A percentile compares a stretch with the other conserved stretches of the same genome.
phyloP scores from a whole-genome alignment of 768 basidiomycete genomes.

The Lentinus tigrinus region DNA sequence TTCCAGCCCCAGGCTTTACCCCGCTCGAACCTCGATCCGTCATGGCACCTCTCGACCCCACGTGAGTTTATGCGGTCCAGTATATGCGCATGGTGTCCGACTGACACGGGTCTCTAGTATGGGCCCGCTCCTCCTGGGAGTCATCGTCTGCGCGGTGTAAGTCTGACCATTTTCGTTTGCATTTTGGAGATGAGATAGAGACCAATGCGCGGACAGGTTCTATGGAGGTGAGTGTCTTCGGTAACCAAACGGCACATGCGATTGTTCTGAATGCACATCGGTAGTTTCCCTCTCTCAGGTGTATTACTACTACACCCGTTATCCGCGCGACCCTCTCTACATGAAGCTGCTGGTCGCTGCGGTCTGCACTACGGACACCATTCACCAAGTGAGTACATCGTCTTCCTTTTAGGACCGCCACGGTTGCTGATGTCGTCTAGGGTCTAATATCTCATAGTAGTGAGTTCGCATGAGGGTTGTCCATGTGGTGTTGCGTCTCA shows the following conservation, averaged over 20 bases:
- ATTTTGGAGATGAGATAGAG: neutral
- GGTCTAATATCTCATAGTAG: conserved; percentile 23
- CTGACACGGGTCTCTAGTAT: neutral
- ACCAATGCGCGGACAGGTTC: neutral
- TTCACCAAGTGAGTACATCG: conserved; percentile 16
- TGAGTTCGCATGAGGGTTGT: neutral
- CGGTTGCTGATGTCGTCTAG: neutral
- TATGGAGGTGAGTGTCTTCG: conserved; percentile 48
- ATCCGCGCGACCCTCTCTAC: conserved; percentile 48
- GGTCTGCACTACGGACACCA: conserved; percentile 19
- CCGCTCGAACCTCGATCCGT: neutral
- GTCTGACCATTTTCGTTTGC: conserved; percentile 12
- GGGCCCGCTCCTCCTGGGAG: conserved; percentile 36
- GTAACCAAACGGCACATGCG: conserved; percentile 17
- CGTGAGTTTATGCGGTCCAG: neutral
- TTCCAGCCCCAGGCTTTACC: too few species aligned
- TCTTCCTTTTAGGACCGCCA: too few species aligned
- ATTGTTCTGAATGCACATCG: neutral
- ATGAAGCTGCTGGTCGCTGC: conserved; percentile 43
- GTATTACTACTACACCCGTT: conserved; percentile 53
- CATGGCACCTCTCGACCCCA: conserved; percentile 6
- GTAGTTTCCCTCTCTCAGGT: conserved; percentile 55
- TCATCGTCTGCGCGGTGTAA: conserved; percentile 47
- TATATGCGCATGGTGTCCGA: neutral
- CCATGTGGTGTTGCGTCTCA: neutral